Evolutionary conservation across 2,329 filamentous ascomycete species (phyloP).

Genomic region (Setomelanomma holmii): DNA sequence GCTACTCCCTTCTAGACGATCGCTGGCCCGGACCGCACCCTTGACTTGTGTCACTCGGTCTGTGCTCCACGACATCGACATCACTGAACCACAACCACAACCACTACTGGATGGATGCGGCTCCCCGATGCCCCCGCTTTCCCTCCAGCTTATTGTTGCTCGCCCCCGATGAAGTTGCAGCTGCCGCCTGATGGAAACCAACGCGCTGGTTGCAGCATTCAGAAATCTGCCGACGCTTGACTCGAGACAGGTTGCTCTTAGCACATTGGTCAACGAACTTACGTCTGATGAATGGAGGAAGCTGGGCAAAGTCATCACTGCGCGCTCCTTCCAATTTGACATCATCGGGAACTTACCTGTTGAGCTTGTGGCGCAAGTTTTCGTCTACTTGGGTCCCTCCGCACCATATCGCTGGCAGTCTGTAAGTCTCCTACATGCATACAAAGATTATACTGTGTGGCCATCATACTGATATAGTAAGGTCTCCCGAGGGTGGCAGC

Average conservation of each 20-base stretch:
- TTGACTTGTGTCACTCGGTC: neutral
- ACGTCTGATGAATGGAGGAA: constrained; percentile 41
- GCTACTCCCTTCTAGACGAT: neutral
- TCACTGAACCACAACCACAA: neutral
- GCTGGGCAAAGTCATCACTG: constrained; percentile 21
- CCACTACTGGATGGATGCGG: neutral
- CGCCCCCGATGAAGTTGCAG: neutral
- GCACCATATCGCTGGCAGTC: constrained; percentile 36
- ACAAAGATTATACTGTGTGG: neutral
- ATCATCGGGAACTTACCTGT: constrained; percentile 46
- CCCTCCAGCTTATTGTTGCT: neutral
- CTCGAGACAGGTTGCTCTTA: constrained; percentile 30
- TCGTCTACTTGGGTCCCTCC: constrained; percentile 41
- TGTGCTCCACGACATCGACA: neutral
- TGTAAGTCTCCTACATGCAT: constrained; percentile 21
- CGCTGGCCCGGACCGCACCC: constrained; percentile 1
- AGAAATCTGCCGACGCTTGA: constrained; percentile 15
- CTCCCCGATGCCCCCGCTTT: neutral
- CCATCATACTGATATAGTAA: constrained; percentile 7
- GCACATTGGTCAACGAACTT: constrained; percentile 31
- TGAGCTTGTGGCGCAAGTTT: constrained; percentile 47
- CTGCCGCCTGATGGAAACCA: constrained; percentile 5
- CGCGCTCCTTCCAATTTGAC: constrained; percentile 40
- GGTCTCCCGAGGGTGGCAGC: constrained; percentile 46
- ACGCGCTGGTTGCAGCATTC: constrained; percentile 25